These are phyloP conservation scores for Globisporangium cylindrosporum DNA, from an alignment of 352 stramenopile species.

Conservation along the genomic window DNA sequence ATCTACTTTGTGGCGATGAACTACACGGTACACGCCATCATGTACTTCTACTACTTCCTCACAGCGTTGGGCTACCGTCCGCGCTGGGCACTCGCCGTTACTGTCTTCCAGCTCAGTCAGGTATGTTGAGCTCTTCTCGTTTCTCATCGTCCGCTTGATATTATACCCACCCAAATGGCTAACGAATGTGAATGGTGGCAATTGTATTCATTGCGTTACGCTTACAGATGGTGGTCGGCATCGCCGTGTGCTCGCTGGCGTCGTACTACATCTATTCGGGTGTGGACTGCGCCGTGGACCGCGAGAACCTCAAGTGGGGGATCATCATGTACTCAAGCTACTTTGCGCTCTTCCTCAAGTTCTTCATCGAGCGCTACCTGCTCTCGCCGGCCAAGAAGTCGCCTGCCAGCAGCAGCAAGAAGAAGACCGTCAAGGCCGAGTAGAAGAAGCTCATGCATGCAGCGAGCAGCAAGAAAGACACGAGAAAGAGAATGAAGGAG, in stretches of 20 bases:
- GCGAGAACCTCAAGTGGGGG: slow-evolving; percentile 85
- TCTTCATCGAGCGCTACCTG: slow-evolving; percentile 89
- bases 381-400: slow-evolving; percentile 41
- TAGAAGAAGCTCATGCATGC: slow-evolving; percentile 3
- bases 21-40: slow-evolving; percentile 96
- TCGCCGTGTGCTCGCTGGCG: slow-evolving; percentile 66
- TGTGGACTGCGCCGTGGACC: slow-evolving; percentile 69
- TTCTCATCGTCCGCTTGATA: neutral
- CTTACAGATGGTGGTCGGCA: slow-evolving; percentile 65
- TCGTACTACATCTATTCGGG: slow-evolving; percentile 80
- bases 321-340: slow-evolving; percentile 95
- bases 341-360: slow-evolving; percentile 92
- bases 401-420: slow-evolving; percentile 15
- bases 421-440: slow-evolving; percentile 26
- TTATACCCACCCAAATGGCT: too few relatives aligned
- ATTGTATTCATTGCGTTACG: neutral
- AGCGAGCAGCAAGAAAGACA: too few relatives aligned
- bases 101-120: slow-evolving; percentile 90
- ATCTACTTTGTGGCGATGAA: slow-evolving; percentile 99
- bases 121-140: slow-evolving; percentile 60
- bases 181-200: too few relatives aligned
- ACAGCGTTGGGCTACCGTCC: slow-evolving; percentile 78
- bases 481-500: neutral
- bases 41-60: slow-evolving; percentile 98
- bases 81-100: slow-evolving; percentile 80